Percentiles rank a stretch among this genome's conserved stretches.
Conservation (phyloP, 2,329 filamentous ascomycete species). For the Rhinocladiella similis region DNA sequence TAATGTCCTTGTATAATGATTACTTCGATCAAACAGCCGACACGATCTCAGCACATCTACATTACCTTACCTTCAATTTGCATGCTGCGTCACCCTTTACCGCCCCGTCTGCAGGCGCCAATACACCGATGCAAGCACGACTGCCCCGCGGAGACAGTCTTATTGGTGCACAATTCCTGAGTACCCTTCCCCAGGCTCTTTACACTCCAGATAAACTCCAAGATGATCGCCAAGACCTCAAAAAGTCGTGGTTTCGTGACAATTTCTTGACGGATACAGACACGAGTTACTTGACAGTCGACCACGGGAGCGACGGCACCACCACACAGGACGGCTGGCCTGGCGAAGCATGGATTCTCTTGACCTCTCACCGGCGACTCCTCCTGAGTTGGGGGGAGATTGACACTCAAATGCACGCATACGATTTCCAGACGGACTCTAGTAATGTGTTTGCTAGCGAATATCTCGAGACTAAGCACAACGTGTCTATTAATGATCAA, state of each 20-base stretch:
- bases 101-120: slow-evolving; percentile 44
- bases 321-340: slow-evolving; percentile 64
- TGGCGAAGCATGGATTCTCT: slow-evolving; percentile 58
- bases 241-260: slow-evolving; percentile 54
- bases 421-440: slow-evolving; percentile 55
- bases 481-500: slow-evolving; percentile 31
- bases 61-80: slow-evolving; percentile 59
- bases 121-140: slow-evolving; percentile 39
- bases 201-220: slow-evolving; percentile 55
- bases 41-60: slow-evolving; percentile 55
- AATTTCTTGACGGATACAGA: slow-evolving; percentile 13
- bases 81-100: slow-evolving; percentile 54
- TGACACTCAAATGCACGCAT: slow-evolving; percentile 57
- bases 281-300: slow-evolving; percentile 52
- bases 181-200: slow-evolving; percentile 39
- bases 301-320: slow-evolving; percentile 30
- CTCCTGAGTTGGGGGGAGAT: slow-evolving; percentile 57
- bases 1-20: slow-evolving; percentile 53
- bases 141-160: slow-evolving; percentile 48
- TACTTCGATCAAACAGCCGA: slow-evolving; percentile 57
- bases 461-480: slow-evolving; percentile 37
- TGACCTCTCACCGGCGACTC: slow-evolving; percentile 54
- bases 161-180: slow-evolving; percentile 50
- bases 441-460: slow-evolving; percentile 52
- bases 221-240: slow-evolving; percentile 57